Conservation (phyloP, 768 basidiomycete species). For the Phaffia tasmanica region DNA sequence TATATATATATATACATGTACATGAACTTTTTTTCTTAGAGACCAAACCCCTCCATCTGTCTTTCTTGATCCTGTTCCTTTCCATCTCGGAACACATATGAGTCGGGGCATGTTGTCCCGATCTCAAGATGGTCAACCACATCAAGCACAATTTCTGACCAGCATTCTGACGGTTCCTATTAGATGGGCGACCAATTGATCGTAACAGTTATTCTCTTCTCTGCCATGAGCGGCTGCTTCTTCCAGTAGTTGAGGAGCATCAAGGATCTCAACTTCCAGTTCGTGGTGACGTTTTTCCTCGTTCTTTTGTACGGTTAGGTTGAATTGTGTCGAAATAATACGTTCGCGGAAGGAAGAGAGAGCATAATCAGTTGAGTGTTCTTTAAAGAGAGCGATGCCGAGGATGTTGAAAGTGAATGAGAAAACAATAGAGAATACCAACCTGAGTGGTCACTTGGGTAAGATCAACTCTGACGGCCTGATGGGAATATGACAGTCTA, state of each 20-base stretch:
- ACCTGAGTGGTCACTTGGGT: constrained; percentile 67
- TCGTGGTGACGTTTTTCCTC: constrained; percentile 50
- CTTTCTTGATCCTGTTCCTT: too few relatives aligned
- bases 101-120: too few relatives aligned
- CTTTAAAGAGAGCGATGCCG: not conserved
- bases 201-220: constrained; percentile 61
- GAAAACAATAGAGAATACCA: constrained; percentile 12
- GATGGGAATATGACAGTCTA: constrained; percentile 83
- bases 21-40: too few relatives aligned
- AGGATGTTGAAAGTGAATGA: not conserved
- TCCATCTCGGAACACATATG: too few relatives aligned
- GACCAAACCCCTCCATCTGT: too few relatives aligned
- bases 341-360: not conserved
- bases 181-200: constrained; percentile 82
- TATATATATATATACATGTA: too few relatives aligned
- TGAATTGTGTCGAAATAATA: not conserved
- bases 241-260: constrained; percentile 58
- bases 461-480: constrained; percentile 83
- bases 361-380: not conserved
- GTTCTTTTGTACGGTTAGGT: not conserved
- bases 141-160: constrained; percentile 53
- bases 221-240: constrained; percentile 56
- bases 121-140: too few relatives aligned
- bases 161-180: constrained; percentile 88
- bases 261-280: constrained; percentile 71